These are phyloP conservation scores for Daldinia loculata DNA, from an alignment of 495 filamentous ascomycete species.

Conservation along the genomic window DNA sequence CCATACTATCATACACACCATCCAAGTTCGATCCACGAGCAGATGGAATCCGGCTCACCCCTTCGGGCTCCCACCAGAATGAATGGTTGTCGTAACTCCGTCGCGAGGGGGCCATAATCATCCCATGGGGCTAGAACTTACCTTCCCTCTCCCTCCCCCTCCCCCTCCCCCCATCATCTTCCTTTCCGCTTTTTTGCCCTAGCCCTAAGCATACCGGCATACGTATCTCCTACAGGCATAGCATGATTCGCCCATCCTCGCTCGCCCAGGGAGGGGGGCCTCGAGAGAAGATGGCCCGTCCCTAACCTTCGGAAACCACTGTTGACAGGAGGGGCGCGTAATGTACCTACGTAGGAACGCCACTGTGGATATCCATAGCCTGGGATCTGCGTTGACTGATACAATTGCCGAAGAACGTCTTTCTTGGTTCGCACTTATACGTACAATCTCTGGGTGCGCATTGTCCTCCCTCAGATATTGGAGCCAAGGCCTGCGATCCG, in stretches of 20 bases:
- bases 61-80: conserved; percentile 10
- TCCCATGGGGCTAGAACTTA: conserved; percentile 12
- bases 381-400: not conserved
- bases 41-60: conserved; percentile 2
- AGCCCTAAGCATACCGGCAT: too few species aligned
- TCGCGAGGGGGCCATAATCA: conserved; percentile 4
- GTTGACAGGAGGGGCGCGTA: not conserved
- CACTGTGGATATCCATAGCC: not conserved
- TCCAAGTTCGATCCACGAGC: conserved; percentile 5
- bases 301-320: not conserved
- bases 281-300: not conserved
- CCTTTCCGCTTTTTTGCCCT: not conserved
- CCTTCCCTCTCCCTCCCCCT: not conserved
- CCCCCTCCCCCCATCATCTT: not conserved
- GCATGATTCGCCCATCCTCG: conserved; percentile 7
- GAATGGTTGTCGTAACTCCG: conserved; percentile 4
- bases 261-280: not conserved
- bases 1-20: not conserved
- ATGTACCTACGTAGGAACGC: not conserved
- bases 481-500: not conserved
- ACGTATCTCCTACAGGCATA: not conserved
- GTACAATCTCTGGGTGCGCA: conserved; percentile 7
- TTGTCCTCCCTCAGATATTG: conserved; percentile 9
- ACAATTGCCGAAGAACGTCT: conserved; percentile 17
- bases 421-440: not conserved